These are phyloP conservation scores for Penicillium sp. DNA, from an alignment of 2,329 filamentous ascomycete genomes.

Conservation along the genomic window DNA sequence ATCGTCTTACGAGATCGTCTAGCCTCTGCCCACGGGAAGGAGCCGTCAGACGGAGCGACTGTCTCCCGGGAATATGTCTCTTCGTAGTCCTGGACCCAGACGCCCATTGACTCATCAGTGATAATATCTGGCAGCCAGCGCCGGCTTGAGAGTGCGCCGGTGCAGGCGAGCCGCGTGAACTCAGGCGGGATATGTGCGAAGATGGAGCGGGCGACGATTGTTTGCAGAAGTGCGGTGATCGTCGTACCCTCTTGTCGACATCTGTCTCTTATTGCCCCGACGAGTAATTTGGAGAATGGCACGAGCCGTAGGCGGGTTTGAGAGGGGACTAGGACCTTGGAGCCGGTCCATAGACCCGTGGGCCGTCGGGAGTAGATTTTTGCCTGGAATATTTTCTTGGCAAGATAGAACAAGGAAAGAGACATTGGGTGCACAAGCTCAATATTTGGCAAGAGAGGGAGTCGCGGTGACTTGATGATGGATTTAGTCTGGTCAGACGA, in stretches of 20 bases:
- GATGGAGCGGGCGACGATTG: constrained; percentile 39
- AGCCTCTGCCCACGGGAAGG: constrained; percentile 38
- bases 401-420: constrained; percentile 37
- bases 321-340: constrained; percentile 22
- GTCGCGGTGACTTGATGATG: constrained; percentile 23
- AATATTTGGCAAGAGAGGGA: constrained; percentile 41
- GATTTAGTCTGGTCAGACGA: constrained; percentile 18
- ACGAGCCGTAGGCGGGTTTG: constrained; percentile 32
- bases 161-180: constrained; percentile 33
- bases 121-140: constrained; percentile 37
- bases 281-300: constrained; percentile 30
- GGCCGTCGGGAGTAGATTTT: constrained; percentile 31
- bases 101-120: constrained; percentile 39
- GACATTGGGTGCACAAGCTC: constrained; percentile 43
- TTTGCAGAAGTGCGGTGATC: constrained; percentile 43
- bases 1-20: constrained; percentile 32
- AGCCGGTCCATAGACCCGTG: constrained; percentile 39
- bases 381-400: constrained; percentile 33
- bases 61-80: constrained; percentile 29
- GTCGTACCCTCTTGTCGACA: constrained; percentile 42
- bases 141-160: constrained; percentile 40
- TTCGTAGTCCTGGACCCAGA: constrained; percentile 37
- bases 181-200: constrained; percentile 32
- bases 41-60: constrained; percentile 5
- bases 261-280: constrained; percentile 29